Conservation (phyloP, 2,329 filamentous ascomycete genomes). For the Fonsecaea nubica region DNA sequence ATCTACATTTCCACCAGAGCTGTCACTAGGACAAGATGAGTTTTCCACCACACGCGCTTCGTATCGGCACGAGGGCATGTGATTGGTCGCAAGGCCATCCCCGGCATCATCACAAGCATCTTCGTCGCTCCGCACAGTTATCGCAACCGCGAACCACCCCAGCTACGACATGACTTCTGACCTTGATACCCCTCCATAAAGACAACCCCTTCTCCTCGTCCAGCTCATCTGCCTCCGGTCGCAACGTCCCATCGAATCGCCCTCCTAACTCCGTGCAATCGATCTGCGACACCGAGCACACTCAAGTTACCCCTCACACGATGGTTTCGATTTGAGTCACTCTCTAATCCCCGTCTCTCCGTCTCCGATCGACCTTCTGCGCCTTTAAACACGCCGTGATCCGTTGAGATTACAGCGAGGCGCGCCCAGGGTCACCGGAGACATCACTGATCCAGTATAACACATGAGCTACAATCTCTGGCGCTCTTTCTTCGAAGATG, state of each 20-base stretch:
- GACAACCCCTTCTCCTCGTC: background rate
- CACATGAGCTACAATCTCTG: slow-evolving; percentile 97
- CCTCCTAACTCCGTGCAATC: background rate
- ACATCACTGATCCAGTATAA: slow-evolving; percentile 46
- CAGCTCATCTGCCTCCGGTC: background rate
- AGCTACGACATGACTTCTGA: slow-evolving; percentile 16
- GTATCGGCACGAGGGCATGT: slow-evolving; percentile 31
- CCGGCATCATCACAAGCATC: slow-evolving; percentile 13
- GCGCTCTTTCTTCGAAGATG: slow-evolving; percentile 96
- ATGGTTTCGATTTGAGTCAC: slow-evolving; percentile 29
- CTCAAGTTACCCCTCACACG: slow-evolving; percentile 5
- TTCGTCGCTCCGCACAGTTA: slow-evolving; percentile 29
- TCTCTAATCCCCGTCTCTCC: slow-evolving; percentile 4
- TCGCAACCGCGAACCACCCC: slow-evolving; percentile 27
- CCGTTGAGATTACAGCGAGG: slow-evolving; percentile 88
- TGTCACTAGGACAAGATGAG: slow-evolving; percentile 17
- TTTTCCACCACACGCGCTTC: slow-evolving; percentile 22
- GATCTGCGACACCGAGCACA: background rate
- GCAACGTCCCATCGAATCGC: background rate
- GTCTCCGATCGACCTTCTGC: slow-evolving; percentile 39
- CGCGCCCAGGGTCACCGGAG: slow-evolving; percentile 65
- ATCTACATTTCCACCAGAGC: slow-evolving; percentile 9
- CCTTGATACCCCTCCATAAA: slow-evolving; percentile 18
- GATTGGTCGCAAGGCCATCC: slow-evolving; percentile 33
- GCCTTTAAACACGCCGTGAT: slow-evolving; percentile 94